A percentile compares a stretch with the other conserved stretches of the same genome.
Evolutionary conservation across 1,284 basidiomycete species (phyloP).

Genomic region (Cryptococcus maquisensis): DNA sequence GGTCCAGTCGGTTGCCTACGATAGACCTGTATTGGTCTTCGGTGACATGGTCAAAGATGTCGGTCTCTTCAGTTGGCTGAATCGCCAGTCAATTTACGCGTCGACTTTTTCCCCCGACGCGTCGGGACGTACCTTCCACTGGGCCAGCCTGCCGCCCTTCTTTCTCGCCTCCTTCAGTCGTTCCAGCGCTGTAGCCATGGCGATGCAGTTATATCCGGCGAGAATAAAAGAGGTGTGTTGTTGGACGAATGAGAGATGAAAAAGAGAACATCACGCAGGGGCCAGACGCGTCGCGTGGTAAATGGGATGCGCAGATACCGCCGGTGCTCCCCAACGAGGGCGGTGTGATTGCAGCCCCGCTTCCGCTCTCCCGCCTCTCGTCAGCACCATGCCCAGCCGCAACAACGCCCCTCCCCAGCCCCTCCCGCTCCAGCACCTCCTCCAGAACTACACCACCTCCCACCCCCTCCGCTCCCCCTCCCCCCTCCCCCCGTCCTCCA

Average conservation of each 20-base stretch:
- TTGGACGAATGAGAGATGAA: too few relatives aligned
- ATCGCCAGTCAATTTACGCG: not conserved
- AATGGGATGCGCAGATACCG: too few relatives aligned
- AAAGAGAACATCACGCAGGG: too few relatives aligned
- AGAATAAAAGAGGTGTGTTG: too few relatives aligned
- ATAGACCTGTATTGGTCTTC: slow-evolving; percentile 87
- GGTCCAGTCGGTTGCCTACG: slow-evolving; percentile 76
- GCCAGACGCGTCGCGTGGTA: too few relatives aligned
- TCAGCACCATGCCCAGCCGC: not conserved
- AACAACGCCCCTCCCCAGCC: slow-evolving; percentile 1
- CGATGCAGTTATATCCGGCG: too few relatives aligned
- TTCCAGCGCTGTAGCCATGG: slow-evolving; percentile 33
- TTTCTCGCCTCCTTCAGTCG: slow-evolving; percentile 50
- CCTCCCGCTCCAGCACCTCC: slow-evolving; percentile 27
- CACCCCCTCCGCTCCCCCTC: slow-evolving; percentile 44
- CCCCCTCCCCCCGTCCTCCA: slow-evolving; percentile 42
- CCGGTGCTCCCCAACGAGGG: too few relatives aligned
- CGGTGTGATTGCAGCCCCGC: too few relatives aligned
- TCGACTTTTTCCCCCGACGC: not conserved
- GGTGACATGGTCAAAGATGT: slow-evolving; percentile 86
- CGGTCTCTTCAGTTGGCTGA: slow-evolving; percentile 57
- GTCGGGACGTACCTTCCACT: slow-evolving; percentile 49
- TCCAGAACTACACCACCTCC: slow-evolving; percentile 35
- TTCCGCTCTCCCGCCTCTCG: too few relatives aligned
- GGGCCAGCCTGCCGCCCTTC: slow-evolving; percentile 47